Base-by-base conservation (phyloP, 345 rosid species). In the Acer yangbiense region DNA sequence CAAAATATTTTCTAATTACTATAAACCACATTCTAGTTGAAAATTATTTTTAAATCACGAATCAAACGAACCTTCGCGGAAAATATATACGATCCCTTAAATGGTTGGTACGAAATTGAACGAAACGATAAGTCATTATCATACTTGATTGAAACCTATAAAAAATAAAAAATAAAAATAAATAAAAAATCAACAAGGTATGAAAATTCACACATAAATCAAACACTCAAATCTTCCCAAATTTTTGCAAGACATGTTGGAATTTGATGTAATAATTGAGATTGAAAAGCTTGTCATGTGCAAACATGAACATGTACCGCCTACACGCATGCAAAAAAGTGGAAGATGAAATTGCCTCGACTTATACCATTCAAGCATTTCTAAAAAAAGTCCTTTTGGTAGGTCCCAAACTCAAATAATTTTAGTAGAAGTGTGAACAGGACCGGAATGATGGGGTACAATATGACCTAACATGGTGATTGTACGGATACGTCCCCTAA, bases 171-270 rank as follows among this genome's bases (percentile, higher is more conserved):
- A 73, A 57, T 64, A 35, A 35, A 35, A 73, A 57, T 64, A 29
- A 29, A 29, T 25, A 29, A 35, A 35, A 35, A 73, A 57, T 69
- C 65, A 55, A 74, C 46, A 29, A 60, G 64, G n/a, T 21, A 20
- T 18, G 64, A 11, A 60, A 74, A 29, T 63, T 69, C 65, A 74
- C 35, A 29, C 72, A 6, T 21, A 55, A 55, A 73, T 77, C 61
- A 63, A 57, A 76, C 77, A 68, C 61, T 29, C 17, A 16, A 5
- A 76, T 65, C 77, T 76, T 66, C 75, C 21, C 48, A 61, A 72
- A 76, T 62, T 18, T 21, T 20, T 55, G 66, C 46, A 70, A 48
- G 60, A 46, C 25, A 64, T 29, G 55, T 39, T 63, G 63, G 69
- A 13, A 39, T 14, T 41, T 57, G 10, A 43, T 43, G 7, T 0